Evolutionary conservation across 345 rosid genomes (phyloP).

Genomic region (Euphorbia peplus): DNA sequence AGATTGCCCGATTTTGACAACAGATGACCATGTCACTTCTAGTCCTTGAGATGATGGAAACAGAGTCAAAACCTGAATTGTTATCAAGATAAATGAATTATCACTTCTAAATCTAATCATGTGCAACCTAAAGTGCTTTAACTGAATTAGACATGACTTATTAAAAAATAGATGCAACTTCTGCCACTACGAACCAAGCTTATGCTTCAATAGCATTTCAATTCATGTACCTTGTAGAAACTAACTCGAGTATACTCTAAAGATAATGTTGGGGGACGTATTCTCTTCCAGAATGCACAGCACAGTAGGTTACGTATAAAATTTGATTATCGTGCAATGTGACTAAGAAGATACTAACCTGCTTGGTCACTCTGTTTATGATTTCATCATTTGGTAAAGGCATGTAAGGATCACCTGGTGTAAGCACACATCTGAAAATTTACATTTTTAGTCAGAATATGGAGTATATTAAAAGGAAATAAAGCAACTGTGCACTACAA

Average conservation of each 20-base stretch:
- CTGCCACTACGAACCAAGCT: background rate
- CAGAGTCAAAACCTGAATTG: constrained; percentile 56
- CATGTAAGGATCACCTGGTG: constrained; percentile 98
- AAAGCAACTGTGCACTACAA: background rate
- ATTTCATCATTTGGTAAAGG: constrained; percentile 77
- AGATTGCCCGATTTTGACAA: constrained; percentile 91
- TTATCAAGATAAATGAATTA: background rate
- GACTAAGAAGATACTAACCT: constrained; percentile 42
- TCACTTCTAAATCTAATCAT: background rate
- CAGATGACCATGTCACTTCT: constrained; percentile 89
- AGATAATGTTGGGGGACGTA: too few relatives aligned
- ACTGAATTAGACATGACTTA: background rate
- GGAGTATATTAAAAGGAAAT: background rate
- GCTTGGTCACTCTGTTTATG: constrained; percentile 76
- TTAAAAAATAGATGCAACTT: background rate
- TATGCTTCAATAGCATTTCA: too few relatives aligned
- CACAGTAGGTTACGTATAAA: background rate
- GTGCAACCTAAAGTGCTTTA: background rate
- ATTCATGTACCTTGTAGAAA: background rate
- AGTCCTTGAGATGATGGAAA: constrained; percentile 91
- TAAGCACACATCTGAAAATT: constrained; percentile 73
- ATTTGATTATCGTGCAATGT: background rate
- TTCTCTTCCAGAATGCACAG: background rate
- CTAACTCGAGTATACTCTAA: background rate
- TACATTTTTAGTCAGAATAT: background rate